Evolutionary conservation across 106 monocot species (phyloP), one percentile per base, ranked within the genome.

Genomic region (Ottelia alismoides): DNA sequence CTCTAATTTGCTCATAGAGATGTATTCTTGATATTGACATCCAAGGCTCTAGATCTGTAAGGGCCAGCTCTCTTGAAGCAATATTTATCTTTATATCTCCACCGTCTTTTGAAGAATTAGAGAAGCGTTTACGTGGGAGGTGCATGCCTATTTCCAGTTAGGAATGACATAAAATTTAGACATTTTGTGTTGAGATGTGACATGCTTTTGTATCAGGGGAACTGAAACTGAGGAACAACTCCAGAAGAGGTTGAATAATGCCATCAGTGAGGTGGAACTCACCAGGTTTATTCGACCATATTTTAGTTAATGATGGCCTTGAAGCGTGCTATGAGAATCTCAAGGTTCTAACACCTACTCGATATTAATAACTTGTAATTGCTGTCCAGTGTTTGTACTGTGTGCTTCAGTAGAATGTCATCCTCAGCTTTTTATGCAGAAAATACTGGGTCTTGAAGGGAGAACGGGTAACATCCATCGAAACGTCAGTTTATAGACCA

Each of bases 1-100:
- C 16, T 43, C 40, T 43, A 43, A 16, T 43, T 43, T 43, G 6
- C 10, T 43, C 40, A 43, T 16, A 98, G 96, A 74, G 79, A 70
- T 89, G 96, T 66, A 77, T 98, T 59, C 96, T 98, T 46, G 89
- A 98, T 49, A 98, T 98, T 64, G 96, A 98, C 78, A 89, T 98
- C 53, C 89, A 98, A 77, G 96, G 96, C 52, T 89, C 96, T 56
- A 78, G 72, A 58, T 90, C 78, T 28, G 96, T 98, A 52, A 89
- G 82, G 62, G 74, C 76, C 60, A 85, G 82, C 64, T 60, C 85
- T 28, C 70, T 89, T 52, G 77, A 98, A 70, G 96, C 96, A 16
- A 54, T 79, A 35, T 98, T 85, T 65, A 75, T 98, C 65, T 98
- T 98, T 51, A 73, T 90, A 53, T 55, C 72, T 47, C 96, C 96